Base-by-base conservation (phyloP, 1,284 basidiomycete genomes). In the Ceratorhiza oryzae-sativae region DNA sequence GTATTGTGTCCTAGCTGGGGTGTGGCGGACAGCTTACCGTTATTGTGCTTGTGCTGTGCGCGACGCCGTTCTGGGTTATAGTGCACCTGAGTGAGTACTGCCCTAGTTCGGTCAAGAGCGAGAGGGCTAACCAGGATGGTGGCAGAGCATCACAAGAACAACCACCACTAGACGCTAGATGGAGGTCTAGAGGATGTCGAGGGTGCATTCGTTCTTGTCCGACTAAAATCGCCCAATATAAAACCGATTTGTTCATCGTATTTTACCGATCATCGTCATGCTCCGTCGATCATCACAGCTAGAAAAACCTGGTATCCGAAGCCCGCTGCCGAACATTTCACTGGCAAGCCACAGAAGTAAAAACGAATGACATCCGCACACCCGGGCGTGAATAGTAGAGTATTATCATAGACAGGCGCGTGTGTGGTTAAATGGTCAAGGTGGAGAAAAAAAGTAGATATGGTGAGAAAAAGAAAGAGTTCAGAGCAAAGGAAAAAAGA, bases 121-220 rank as follows among this genome's bases (percentile, higher is more conserved):
- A 18, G 4, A 45, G 25, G n/a, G 32, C 71, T 56, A n/a, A 45
- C 51, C 51, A 6, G 36, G 18, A 12, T 20, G 12, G 13, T 65
- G 9, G 49, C 71, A 93, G 91, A 93, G 82, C 90, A 93, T 82
- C 92, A 93, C 88, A 93, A 93, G 87, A 92, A 93, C 84, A 87
- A 91, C 80, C 83, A 89, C 41, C 92, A 93, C 82, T 93, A 84
- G 71, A 76, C 30, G 48, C 53, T 48, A 8, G 56, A 41, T 23
- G 56, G 34, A 20, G 13, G 39, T 20, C n/a, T 59, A 59, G 58
- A 59, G 32, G 32, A 3, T 8, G 3, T 34, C 36, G 41, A 36
- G 56, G 56, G 34, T 55, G 30, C 30, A 55, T 55, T 55, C 51
- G 25, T 36, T 56, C n/a, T 32, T 30, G 30, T 18, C 15, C 20